phyloP scores from a whole-genome alignment of 116 monocot species.

The Phalaenopsis hybrid region DNA sequence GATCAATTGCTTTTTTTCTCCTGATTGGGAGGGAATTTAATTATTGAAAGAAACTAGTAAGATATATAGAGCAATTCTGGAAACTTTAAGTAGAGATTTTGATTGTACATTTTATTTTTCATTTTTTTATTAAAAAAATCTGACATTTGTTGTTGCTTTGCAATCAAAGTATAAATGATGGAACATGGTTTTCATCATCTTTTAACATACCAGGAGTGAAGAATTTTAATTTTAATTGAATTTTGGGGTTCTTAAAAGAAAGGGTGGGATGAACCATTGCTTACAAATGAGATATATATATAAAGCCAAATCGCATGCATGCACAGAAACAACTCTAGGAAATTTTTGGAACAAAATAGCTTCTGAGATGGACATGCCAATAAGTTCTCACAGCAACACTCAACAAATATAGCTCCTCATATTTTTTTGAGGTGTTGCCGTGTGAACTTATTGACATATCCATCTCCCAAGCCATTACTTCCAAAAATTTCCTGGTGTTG shows the following conservation, averaged over 20 bases:
- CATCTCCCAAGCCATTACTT: not conserved
- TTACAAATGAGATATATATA: not conserved
- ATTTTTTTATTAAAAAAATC: not conserved
- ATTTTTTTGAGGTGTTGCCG: not conserved
- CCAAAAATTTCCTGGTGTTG: not conserved
- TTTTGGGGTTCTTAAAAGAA: not conserved
- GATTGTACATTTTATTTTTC: not conserved
- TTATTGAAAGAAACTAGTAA: not conserved
- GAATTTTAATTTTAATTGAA: not conserved
- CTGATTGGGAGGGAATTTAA: not conserved
- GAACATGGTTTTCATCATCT: not conserved
- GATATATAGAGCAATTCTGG: not conserved
- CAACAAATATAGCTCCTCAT: not conserved
- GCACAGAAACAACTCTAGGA: not conserved
- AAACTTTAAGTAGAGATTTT: not conserved
- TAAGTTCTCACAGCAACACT: not conserved
- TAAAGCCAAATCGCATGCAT: not conserved
- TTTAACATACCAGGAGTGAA: not conserved
- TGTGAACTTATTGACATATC: not conserved
- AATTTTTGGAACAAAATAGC: not conserved
- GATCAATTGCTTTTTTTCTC: not conserved
- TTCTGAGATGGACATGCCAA: not conserved
- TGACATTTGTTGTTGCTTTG: not conserved
- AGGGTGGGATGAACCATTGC: not conserved
- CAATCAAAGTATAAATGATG: not conserved